phyloP scores from a whole-genome alignment of 805 yeast genomes.

The Scheffersomyces lignosus region DNA sequence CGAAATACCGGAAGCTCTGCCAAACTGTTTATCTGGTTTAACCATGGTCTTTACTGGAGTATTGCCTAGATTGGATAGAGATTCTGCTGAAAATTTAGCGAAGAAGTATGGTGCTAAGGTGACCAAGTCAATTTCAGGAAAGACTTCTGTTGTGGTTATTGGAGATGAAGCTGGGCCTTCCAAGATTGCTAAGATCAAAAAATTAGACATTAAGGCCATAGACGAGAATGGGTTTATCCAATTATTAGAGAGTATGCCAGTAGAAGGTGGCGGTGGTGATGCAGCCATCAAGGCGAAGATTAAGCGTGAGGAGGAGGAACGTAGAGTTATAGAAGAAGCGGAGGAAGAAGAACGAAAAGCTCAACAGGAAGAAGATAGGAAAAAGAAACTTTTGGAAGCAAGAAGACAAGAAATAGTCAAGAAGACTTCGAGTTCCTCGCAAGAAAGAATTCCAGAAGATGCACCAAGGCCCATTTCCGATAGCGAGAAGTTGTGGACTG shows the following conservation, averaged over 20 bases:
- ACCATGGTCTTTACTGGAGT: slow-evolving; percentile 94
- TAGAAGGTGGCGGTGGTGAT: slow-evolving; percentile 86
- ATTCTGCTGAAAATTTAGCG: slow-evolving; percentile 72
- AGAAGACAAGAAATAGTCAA: slow-evolving; percentile 30
- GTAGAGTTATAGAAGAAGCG: slow-evolving; percentile 46
- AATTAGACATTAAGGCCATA: slow-evolving; percentile 73
- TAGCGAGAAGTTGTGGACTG: slow-evolving; percentile 84
- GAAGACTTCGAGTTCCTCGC: slow-evolving; percentile 5
- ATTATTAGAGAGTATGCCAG: slow-evolving; percentile 77
- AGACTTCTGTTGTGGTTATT: slow-evolving; percentile 83
- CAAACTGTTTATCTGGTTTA: slow-evolving; percentile 83
- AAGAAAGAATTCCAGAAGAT: slow-evolving; percentile 5
- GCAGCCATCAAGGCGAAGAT: slow-evolving; percentile 71
- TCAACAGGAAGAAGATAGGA: slow-evolving; percentile 42
- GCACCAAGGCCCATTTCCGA: slow-evolving; percentile 41
- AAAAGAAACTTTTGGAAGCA: slow-evolving; percentile 34
- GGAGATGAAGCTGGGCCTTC: slow-evolving; percentile 98
- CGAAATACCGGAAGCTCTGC: slow-evolving; percentile 77
- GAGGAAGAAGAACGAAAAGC: slow-evolving; percentile 29
- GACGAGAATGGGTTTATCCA: slow-evolving; percentile 83
- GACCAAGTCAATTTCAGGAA: slow-evolving; percentile 79
- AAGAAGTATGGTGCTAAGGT: slow-evolving; percentile 90
- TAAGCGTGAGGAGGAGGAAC: slow-evolving; percentile 70
- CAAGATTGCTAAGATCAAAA: slow-evolving; percentile 79
- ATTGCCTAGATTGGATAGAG: slow-evolving; percentile 76